Evolutionary conservation across 2,329 filamentous ascomycete species (phyloP), one percentile per base, ranked within the genome.

Genomic region (Fusarium odoratissimum): DNA sequence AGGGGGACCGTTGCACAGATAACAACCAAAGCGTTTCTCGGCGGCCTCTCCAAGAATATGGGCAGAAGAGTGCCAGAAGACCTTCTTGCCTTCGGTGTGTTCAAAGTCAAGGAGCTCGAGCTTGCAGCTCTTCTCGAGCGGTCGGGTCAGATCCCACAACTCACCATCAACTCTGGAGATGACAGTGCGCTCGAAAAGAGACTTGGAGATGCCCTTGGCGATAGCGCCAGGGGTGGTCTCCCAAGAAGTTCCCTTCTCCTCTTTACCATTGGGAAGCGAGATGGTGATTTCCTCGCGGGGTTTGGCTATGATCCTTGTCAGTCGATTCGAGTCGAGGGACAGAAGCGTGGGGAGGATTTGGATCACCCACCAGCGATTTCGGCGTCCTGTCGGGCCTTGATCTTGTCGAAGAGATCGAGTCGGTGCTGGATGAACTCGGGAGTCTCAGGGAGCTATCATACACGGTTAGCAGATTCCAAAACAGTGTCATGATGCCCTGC

Each of bases 41-140:
- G 92, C 93, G 67, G 95, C 95, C 84, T 98, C 96, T 76, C 96
- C 96, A n/a, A 99, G 90, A 73, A 97, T 92, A 82, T 99, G 96
- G 48, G 96, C 96, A 78, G 92, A 95, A 25, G 94, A 97, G 83
- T 98, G 96, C 95, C 95, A 99, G 85, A 98, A 99, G 63, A 98
- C 95, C 82, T 94, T 94, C 85, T 96, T 95, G 78, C 94, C 82
- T 75, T 83, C 82, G 21, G 78, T 76, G 59, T 83, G 76, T 38
- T 94, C 91, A 77, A 98, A 99, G 73, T 93, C 91, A 72, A 98
- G 87, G 60, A 98, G 87, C 79, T 95, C 92, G 33, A 99, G 88
- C 76, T 90, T 92, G 85, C 94, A 96, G 85, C 91, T 94, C 83
- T 90, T 91, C 86, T 98, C 96, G 40, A 99, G 85, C 9, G 95